Base-by-base conservation (phyloP, 2,329 filamentous ascomycete genomes). In the Stagonosporopsis rhizophila region DNA sequence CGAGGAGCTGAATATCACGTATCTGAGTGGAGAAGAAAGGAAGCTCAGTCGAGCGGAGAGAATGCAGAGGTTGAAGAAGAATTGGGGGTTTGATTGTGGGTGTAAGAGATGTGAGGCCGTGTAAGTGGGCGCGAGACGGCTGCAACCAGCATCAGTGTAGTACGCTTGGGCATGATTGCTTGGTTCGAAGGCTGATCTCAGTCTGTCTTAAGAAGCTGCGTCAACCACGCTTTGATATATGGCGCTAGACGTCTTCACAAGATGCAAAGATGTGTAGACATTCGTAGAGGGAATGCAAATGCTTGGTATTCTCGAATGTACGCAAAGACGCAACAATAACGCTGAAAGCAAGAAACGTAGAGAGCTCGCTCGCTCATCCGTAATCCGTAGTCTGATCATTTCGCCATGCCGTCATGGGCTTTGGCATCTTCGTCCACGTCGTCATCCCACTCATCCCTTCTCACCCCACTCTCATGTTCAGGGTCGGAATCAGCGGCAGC, bases 1-100 rank as follows among this genome's bases (percentile, higher is more conserved):
- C 0, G 76, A 79, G 34, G 74, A 82, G 65, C 62, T 81, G 60
- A 80, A 77, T 52, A 82, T 82, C 57, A 80, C 75, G 34, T 82
- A 82, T 67, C 51, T 82, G 40, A 80, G 80, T 25, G 79, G 79
- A 7, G 80, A 81, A 60, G 80, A 81, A 65, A 74, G 75, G 60
- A 72, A 70, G 39, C 45, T 78, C 68, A 67, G 62, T 39, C 58
- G 75, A 6, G 65, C 53, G 3, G 72, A 75, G 61, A 69, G 80
- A 53, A 75, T 75, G 66, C 49, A 57, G 53, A 69, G 69, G 41
- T 62, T 81, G 65, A 70, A 65, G 56, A 65, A 70, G 46, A 76
- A 74, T 32, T 82, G 80, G 80, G 79, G 75, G 0, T 82, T 82
- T 67, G 70, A 74, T 6, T 82, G 80, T 67, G 67, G 47, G 38